phyloP scores from a whole-genome alignment of 129 eudicot genomes.

The Lactuca sativa region DNA sequence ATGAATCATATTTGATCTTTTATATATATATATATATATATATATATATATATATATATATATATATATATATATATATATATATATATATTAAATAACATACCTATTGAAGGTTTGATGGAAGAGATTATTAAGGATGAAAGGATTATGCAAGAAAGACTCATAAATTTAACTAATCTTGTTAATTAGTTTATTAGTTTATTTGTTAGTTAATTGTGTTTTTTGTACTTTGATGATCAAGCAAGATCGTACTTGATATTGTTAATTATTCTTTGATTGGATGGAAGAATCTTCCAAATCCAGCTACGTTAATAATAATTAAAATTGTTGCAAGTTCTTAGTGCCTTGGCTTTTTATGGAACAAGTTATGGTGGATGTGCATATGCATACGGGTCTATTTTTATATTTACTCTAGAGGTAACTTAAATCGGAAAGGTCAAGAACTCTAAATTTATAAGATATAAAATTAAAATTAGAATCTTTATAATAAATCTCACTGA shows the following conservation, averaged over 20 bases:
- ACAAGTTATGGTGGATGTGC: conserved; percentile 29
- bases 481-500: too few relatives aligned
- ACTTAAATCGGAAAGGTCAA: too few relatives aligned
- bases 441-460: too few relatives aligned
- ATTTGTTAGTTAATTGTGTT: conserved; percentile 11
- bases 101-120: conserved; percentile 9
- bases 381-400: not conserved
- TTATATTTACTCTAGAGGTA: too few relatives aligned
- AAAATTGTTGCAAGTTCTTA: not conserved
- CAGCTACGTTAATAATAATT: not conserved
- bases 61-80: too few relatives aligned
- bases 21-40: too few relatives aligned
- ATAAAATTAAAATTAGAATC: too few relatives aligned
- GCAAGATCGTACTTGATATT: conserved; percentile 29
- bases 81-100: too few relatives aligned
- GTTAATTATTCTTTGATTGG: conserved; percentile 18
- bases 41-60: too few relatives aligned
- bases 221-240: conserved; percentile 31
- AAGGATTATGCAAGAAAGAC: conserved; percentile 9
- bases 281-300: conserved; percentile 16
- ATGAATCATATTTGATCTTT: too few relatives aligned
- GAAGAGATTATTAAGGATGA: conserved; percentile 5
- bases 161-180: conserved; percentile 5
- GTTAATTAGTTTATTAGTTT: not conserved
- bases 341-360: conserved; percentile 16